Percentiles rank a stretch among this genome's conserved stretches.
Conservation (phyloP, 805 yeast genomes). For the Lipomyces orientalis region DNA sequence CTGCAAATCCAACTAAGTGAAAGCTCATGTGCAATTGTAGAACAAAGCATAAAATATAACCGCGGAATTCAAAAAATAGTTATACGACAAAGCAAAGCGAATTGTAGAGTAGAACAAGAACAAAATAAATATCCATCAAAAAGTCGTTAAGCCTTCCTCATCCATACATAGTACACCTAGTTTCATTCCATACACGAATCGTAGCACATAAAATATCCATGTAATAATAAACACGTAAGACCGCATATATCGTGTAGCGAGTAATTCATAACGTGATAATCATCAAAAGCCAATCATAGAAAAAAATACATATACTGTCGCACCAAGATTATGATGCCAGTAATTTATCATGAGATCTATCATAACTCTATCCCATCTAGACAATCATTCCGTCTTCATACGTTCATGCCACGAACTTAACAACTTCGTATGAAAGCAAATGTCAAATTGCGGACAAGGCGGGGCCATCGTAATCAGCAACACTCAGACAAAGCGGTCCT, state of each 20-base stretch:
- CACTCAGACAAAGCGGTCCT: background rate
- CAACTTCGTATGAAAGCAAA: background rate
- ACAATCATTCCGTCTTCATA: background rate
- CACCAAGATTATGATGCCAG: background rate
- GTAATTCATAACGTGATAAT: background rate
- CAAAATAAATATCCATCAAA: conserved; percentile 12
- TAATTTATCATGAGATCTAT: background rate
- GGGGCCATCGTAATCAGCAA: background rate
- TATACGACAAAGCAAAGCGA: background rate
- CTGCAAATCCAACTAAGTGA: background rate
- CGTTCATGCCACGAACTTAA: background rate
- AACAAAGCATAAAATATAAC: background rate
- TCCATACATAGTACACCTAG: background rate
- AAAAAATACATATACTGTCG: conserved; percentile 7
- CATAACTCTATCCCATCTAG: background rate
- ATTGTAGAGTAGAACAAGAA: conserved; percentile 1
- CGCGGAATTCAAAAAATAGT: conserved; percentile 1
- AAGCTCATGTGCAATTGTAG: conserved; percentile 1
- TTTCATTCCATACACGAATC: background rate
- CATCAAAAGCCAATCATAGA: conserved; percentile 2
- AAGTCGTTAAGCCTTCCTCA: conserved; percentile 1
- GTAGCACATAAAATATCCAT: background rate
- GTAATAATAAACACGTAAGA: background rate
- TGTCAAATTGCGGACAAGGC: background rate
- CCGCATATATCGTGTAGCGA: background rate